Conservation (phyloP, 23 red algal species). For the Gracilaria domingensis region DNA sequence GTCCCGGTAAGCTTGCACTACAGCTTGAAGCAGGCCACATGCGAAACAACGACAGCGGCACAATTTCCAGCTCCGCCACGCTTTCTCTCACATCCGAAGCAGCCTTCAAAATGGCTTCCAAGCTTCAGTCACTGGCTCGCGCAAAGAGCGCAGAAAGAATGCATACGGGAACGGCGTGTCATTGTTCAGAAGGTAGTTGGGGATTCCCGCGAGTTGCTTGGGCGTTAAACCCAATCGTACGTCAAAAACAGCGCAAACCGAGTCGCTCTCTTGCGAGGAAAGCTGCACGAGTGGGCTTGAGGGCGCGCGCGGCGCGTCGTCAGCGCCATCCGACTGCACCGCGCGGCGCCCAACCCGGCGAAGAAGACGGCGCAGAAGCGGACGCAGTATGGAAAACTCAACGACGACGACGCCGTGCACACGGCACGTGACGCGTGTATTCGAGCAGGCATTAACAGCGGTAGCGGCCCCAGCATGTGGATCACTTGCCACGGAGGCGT, state of each 20-base stretch:
- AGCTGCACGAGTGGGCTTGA: no score
- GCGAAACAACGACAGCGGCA: constrained; percentile 87
- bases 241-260: constrained; percentile 50
- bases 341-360: no score
- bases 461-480: no score
- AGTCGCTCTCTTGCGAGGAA: constrained; percentile 43
- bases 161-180: constrained; percentile 76
- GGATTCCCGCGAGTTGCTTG: constrained; percentile 61
- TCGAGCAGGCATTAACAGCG: no score
- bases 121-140: neutral
- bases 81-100: constrained; percentile 33
- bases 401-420: no score
- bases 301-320: no score
- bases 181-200: constrained; percentile 70
- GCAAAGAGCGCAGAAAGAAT: constrained; percentile 19
- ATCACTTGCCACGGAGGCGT: no score
- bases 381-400: no score
- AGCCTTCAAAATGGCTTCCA: constrained; percentile 14
- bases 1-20: constrained; percentile 82
- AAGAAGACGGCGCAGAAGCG: no score
- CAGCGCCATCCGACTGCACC: no score
- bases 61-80: no score
- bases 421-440: no score
- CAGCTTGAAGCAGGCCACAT: constrained; percentile 85
- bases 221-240: constrained; percentile 70